These are phyloP conservation scores for Lyophyllum decastes DNA, from an alignment of 768 basidiomycete species.

Conservation along the genomic window DNA sequence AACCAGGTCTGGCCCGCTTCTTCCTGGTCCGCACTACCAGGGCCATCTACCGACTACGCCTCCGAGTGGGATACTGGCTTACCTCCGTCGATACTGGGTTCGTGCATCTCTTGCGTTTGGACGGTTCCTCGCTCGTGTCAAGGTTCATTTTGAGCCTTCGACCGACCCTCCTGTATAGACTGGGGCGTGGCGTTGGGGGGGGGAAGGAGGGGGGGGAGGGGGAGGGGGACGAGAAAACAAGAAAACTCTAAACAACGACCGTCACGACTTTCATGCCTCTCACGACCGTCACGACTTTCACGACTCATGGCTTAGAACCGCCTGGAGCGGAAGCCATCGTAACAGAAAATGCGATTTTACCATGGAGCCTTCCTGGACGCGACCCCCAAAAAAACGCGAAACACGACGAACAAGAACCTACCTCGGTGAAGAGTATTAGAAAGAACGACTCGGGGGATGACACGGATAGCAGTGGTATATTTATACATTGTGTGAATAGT, in stretches of 20 bases:
- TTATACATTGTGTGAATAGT: background rate
- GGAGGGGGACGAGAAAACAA: background rate
- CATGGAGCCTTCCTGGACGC: background rate
- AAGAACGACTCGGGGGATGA: background rate
- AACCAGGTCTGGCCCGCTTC: background rate
- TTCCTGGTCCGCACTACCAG: constrained; percentile 5
- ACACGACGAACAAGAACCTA: background rate
- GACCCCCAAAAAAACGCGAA: background rate
- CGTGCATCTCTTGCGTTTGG: background rate
- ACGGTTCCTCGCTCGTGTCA: background rate
- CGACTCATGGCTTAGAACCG: background rate
- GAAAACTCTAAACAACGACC: background rate
- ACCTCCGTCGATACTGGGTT: background rate
- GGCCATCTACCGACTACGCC: background rate
- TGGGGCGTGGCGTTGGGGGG: background rate
- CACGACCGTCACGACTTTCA: background rate
- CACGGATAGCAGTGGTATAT: background rate
- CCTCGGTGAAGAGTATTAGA: background rate
- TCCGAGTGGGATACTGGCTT: background rate
- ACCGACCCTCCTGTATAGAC: background rate
- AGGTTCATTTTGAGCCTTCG: background rate
- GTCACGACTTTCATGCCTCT: background rate
- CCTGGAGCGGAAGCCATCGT: background rate
- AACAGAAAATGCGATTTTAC: background rate
- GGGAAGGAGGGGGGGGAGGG: too few relatives aligned